Evolutionary conservation across 179 eudicot genomes (phyloP).

Genomic region (Beta lomatogona): DNA sequence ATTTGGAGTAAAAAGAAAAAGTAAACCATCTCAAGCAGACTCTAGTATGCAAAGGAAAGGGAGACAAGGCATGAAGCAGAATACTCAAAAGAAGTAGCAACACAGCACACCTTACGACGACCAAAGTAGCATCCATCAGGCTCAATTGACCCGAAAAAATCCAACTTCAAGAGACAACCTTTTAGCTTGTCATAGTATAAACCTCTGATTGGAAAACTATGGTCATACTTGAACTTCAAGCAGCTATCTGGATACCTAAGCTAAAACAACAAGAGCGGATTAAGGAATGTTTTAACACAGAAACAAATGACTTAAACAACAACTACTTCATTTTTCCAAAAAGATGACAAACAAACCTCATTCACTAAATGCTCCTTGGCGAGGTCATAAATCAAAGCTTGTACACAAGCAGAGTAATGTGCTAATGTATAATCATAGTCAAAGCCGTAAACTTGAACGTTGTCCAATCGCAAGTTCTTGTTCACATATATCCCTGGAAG

Average conservation of each 20-base stretch:
- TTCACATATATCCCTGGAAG: conserved; percentile 83
- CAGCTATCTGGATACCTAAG: conserved; percentile 93
- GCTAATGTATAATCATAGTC: conserved; percentile 98
- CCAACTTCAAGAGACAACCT: conserved; percentile 93
- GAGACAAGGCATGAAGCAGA: conserved; percentile 9
- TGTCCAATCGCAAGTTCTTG: conserved; percentile 87
- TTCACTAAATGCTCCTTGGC: conserved; percentile 94
- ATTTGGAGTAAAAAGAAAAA: neutral
- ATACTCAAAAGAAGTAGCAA: conserved; percentile 17
- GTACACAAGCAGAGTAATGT: conserved; percentile 80
- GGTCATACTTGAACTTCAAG: conserved; percentile 82
- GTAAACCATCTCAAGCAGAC: neutral
- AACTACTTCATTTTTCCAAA: neutral
- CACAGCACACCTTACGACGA: conserved; percentile 67
- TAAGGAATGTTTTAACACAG: conserved; percentile 10
- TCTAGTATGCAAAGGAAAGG: neutral
- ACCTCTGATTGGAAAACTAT: conserved; percentile 87
- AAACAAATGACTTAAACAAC: neutral
- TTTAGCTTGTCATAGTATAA: conserved; percentile 84
- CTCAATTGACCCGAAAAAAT: conserved; percentile 97
- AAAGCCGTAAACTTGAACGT: conserved; percentile 86
- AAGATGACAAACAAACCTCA: conserved; percentile 56
- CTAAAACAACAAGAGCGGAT: conserved; percentile 45
- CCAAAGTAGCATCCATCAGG: conserved; percentile 96
- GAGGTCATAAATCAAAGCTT: conserved; percentile 82